Base-by-base conservation (phyloP, 768 basidiomycete species). In the Pleurotus platypus region DNA sequence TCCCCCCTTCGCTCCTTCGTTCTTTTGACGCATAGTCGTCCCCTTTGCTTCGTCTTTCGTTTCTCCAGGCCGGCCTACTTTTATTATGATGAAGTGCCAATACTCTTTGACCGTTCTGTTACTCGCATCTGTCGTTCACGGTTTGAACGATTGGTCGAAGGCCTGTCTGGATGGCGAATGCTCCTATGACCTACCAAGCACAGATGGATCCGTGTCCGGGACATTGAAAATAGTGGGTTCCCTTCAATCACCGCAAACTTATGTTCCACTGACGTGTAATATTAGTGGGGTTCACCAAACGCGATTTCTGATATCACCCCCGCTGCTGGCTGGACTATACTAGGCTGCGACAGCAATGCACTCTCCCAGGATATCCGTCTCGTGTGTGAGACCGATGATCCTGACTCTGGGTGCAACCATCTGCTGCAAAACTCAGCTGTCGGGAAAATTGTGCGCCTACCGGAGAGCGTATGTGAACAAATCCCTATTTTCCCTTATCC, bases 321-420 rank as follows among this genome's bases (percentile, higher is more conserved):
- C n/a, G 78, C 79, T 4, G 81, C 76, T 16, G 82, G 81, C 22
- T 84, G 81, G 81, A 69, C 72, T 26, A 80, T 83, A 42, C 61
- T 82, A 18, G 73, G 69, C 38, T 84, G 82, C 62, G 67, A 72
- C 30, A 64, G 75, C 2, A 70, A 75, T 56, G 59, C 66, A 0
- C 57, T 73, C 9, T 62, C 70, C 24, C 80, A 82, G 59, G 76
- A 79, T 42, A 75, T 82, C 49, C 76, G 79, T 7, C 70, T 81
- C 16, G 78, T 81, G 2, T 83, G 82, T 67, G 64, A 64, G 18
- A 58, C 63, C 16, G 66, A 70, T 46, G 57, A 64, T 30, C 60
- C 60, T 38, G 64, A 67, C 12, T 57, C 64, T 18, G 65, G 66
- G 6, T 81, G 79, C 63, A 65, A 66, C 24, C 78, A 78, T 56